These are phyloP conservation scores for Botrytis aclada DNA, from an alignment of 2,329 filamentous ascomycete species.

Conservation along the genomic window DNA sequence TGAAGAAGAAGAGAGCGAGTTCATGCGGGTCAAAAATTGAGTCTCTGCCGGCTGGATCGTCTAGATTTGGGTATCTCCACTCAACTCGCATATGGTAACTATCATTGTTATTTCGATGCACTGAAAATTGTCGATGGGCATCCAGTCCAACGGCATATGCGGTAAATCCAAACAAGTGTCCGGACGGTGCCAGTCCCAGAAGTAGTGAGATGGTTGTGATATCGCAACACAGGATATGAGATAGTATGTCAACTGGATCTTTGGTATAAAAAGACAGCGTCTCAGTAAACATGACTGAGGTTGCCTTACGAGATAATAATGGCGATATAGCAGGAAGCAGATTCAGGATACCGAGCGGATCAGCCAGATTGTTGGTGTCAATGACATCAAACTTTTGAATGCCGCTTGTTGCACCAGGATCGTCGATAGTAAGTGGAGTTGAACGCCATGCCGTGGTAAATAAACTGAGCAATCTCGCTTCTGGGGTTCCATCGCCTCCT, in stretches of 20 bases:
- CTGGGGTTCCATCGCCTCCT: neutral
- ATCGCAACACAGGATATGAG: constrained; percentile 4
- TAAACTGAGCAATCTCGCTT: neutral
- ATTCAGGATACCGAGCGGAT: constrained; percentile 22
- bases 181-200: constrained; percentile 12
- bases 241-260: neutral
- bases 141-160: neutral
- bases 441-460: constrained; percentile 1
- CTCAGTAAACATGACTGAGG: constrained; percentile 21
- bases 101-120: neutral
- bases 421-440: neutral
- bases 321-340: constrained; percentile 21
- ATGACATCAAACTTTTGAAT: constrained; percentile 15
- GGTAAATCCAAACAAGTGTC: neutral
- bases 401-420: neutral
- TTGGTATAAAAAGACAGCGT: neutral
- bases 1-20: constrained; percentile 2
- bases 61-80: constrained; percentile 1
- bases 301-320: constrained; percentile 14
- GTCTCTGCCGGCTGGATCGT: neutral
- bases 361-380: constrained; percentile 24
- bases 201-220: constrained; percentile 22
- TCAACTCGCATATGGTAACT: neutral
- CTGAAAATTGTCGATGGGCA: neutral
- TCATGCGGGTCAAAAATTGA: neutral